Evolutionary conservation across 2,329 filamentous ascomycete species (phyloP).

Genomic region (Graphilbum fragrans): DNA sequence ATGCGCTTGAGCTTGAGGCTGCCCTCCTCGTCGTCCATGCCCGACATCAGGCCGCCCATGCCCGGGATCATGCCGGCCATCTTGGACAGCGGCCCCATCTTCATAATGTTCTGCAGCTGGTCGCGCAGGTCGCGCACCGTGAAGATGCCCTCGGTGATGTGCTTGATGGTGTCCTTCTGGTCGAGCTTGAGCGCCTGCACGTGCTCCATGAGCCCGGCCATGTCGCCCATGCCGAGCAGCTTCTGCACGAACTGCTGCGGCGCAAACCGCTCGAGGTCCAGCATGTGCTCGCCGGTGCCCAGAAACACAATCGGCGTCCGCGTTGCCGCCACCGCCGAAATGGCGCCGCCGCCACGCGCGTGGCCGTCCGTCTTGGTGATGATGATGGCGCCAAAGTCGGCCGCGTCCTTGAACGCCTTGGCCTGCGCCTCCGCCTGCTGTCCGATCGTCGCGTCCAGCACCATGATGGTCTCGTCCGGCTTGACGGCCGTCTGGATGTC

Average conservation of each 20-base stretch:
- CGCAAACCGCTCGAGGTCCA: constrained; percentile 86
- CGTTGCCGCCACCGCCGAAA: constrained; percentile 92
- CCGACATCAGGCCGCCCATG: constrained; percentile 83
- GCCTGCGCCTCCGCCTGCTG: constrained; percentile 92
- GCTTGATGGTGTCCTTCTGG: constrained; percentile 98
- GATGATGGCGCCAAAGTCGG: constrained; percentile 95
- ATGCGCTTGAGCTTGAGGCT: constrained; percentile 86
- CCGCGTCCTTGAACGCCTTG: constrained; percentile 92
- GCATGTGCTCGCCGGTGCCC: constrained; percentile 92
- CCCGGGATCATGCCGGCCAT: constrained; percentile 99
- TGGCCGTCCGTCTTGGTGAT: constrained; percentile 98
- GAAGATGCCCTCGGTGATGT: constrained; percentile 94
- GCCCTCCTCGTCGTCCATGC: constrained; percentile 97
- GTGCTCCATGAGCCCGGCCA: constrained; percentile 89
- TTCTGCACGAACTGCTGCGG: constrained; percentile 91
- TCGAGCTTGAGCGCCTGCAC: constrained; percentile 92
- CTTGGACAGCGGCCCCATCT: constrained; percentile 95
- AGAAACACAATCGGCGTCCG: constrained; percentile 97
- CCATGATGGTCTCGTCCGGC: constrained; percentile 97
- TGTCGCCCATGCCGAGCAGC: constrained; percentile 92
- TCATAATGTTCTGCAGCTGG: constrained; percentile 97
- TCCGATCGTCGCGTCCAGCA: constrained; percentile 90
- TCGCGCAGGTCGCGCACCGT: constrained; percentile 89
- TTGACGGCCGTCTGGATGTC: constrained; percentile 86
- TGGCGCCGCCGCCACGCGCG: constrained; percentile 89